These are phyloP conservation scores for Orbilia quercus DNA, from an alignment of 2,329 filamentous ascomycete genomes.

Conservation along the genomic window DNA sequence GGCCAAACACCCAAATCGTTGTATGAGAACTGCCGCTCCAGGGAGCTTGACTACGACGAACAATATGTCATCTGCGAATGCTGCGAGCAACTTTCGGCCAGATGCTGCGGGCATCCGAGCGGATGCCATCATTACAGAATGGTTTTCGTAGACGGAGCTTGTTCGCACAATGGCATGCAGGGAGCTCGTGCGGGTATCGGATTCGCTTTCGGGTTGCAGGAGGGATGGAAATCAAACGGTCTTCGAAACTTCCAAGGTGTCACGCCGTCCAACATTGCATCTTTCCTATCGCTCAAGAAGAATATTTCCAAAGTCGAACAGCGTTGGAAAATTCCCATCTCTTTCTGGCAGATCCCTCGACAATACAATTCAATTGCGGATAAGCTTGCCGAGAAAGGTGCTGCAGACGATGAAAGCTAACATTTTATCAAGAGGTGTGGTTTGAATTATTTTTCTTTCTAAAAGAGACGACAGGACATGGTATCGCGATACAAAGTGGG, in stretches of 20 bases:
- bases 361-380: constrained; percentile 24
- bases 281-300: constrained; percentile 13
- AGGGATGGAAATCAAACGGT: constrained; percentile 22
- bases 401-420: too few species aligned
- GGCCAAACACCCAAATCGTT: not conserved
- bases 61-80: not conserved
- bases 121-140: constrained; percentile 12
- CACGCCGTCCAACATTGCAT: constrained; percentile 5
- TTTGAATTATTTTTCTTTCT: too few species aligned
- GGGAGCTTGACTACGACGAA: not conserved
- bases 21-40: constrained; percentile 9
- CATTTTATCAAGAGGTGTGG: too few species aligned
- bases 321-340: not conserved
- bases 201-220: constrained; percentile 12
- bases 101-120: constrained; percentile 15
- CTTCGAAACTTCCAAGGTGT: not conserved
- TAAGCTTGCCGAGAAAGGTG: constrained; percentile 18
- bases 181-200: constrained; percentile 25
- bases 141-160: constrained; percentile 30
- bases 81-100: constrained; percentile 10
- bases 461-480: too few species aligned
- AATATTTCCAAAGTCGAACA: constrained; percentile 8
- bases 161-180: constrained; percentile 4
- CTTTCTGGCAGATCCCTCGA: constrained; percentile 32
- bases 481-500: too few species aligned